These are phyloP conservation scores for Rhizopus microsporus DNA, from an alignment of 371 early-diverging fungal species.

Conservation along the genomic window DNA sequence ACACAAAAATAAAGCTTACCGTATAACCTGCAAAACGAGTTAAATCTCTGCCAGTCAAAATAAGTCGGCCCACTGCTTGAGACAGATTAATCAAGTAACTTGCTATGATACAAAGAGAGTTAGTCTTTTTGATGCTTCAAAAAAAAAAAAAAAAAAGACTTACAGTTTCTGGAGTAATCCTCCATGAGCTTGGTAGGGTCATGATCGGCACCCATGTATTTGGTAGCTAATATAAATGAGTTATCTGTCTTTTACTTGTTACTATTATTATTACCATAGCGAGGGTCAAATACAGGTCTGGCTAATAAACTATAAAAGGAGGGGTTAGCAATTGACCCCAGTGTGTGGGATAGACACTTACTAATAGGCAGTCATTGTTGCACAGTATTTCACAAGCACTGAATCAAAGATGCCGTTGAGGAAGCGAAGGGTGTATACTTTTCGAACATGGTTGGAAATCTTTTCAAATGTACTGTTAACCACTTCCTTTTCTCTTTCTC, in stretches of 20 bases:
- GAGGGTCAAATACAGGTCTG: constrained; percentile 78
- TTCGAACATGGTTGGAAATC: constrained; percentile 78
- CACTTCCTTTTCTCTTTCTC: constrained; percentile 71
- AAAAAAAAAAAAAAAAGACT: constrained; percentile 13
- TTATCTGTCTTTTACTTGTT: not conserved
- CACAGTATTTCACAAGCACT: constrained; percentile 85
- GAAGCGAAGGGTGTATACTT: constrained; percentile 77
- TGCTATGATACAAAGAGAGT: constrained; percentile 35
- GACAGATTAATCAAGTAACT: constrained; percentile 85
- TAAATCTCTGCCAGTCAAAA: constrained; percentile 79
- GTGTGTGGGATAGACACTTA: constrained; percentile 30
- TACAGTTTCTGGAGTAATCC: constrained; percentile 83
- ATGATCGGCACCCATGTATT: constrained; percentile 58
- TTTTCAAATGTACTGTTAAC: constrained; percentile 71
- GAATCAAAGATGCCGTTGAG: constrained; percentile 81
- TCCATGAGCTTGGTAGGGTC: constrained; percentile 85
- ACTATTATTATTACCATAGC: constrained; percentile 45
- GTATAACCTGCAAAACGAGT: constrained; percentile 81
- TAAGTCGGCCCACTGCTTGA: constrained; percentile 84
- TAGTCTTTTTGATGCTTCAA: not conserved
- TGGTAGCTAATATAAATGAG: constrained; percentile 39
- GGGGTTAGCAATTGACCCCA: not conserved
- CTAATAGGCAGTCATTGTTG: constrained; percentile 87
- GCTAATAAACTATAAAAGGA: constrained; percentile 59
- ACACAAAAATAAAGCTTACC: constrained; percentile 26